Percentiles rank a stretch among this genome's conserved stretches.
Conservation (phyloP, 75 land plant species). For the Azolla pinnata region DNA sequence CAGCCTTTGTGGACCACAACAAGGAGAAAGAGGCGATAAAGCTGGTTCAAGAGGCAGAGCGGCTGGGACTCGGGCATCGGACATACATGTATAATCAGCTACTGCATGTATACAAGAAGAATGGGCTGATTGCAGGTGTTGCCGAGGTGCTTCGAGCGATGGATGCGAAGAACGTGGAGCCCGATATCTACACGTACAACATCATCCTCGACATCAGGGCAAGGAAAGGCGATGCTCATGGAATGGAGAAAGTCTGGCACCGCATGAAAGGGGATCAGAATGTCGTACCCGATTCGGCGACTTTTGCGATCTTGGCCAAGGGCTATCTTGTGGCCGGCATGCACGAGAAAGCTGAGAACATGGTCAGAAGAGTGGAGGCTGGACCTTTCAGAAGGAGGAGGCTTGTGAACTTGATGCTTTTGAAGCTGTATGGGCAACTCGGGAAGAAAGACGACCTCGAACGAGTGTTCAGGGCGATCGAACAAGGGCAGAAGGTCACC, state of each 20-base stretch:
- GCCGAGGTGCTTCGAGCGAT: constrained; percentile 14
- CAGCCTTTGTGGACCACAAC: constrained; percentile 9
- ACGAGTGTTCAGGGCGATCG: constrained; percentile 10
- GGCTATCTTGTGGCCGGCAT: constrained; percentile 19
- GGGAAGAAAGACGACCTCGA: constrained; percentile 16
- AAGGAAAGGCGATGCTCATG: constrained; percentile 16
- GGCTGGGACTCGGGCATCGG: constrained; percentile 11
- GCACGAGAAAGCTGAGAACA: constrained; percentile 9
- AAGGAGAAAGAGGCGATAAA: constrained; percentile 13
- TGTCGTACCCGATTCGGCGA: constrained; percentile 21
- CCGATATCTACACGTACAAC: constrained; percentile 21
- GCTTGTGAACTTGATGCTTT: constrained; percentile 5
- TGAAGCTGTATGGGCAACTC: constrained; percentile 10
- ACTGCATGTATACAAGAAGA: constrained; percentile 18
- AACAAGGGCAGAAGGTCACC: not conserved
- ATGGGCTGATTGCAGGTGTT: constrained; percentile 7
- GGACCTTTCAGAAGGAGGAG: constrained; percentile 8
- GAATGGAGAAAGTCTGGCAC: constrained; percentile 13
- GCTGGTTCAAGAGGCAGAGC: constrained; percentile 7
- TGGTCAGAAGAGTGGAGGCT: constrained; percentile 8
- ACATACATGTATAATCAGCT: constrained; percentile 22
- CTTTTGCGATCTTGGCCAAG: constrained; percentile 25
- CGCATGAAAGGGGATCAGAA: constrained; percentile 10
- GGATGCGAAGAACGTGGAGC: constrained; percentile 11
- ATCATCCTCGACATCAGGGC: constrained; percentile 18